Conservation (phyloP, 2,329 filamentous ascomycete species). For the Xylariaceae sp. region DNA sequence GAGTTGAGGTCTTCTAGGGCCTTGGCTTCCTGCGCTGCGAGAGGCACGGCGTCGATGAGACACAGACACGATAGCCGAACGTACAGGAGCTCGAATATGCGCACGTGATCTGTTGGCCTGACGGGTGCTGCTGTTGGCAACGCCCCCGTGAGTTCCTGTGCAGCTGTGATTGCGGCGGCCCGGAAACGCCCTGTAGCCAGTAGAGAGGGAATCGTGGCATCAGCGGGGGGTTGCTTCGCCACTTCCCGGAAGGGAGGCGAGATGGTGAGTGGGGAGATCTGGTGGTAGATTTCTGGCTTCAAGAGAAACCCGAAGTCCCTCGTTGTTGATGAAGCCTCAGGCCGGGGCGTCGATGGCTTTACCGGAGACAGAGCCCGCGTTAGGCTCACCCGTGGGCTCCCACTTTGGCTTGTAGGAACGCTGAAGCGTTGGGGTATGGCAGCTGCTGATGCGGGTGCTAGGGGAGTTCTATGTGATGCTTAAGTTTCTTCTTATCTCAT, state of each 20-base stretch:
- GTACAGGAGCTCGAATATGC: constrained; percentile 75
- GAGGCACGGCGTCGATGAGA: constrained; percentile 66
- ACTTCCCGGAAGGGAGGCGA: constrained; percentile 66
- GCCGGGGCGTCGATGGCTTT: constrained; percentile 13
- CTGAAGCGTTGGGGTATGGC: constrained; percentile 27
- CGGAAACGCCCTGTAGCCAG: constrained; percentile 73
- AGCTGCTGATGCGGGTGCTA: constrained; percentile 24
- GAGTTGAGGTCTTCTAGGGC: constrained; percentile 59
- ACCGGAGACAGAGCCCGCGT: constrained; percentile 23
- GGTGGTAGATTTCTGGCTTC: constrained; percentile 77
- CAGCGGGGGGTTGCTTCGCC: constrained; percentile 56
- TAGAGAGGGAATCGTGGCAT: constrained; percentile 63
- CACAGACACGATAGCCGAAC: constrained; percentile 77
- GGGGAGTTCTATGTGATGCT: constrained; percentile 21
- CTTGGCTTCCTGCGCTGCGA: constrained; percentile 65
- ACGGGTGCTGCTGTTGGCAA: constrained; percentile 37
- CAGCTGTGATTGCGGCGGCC: constrained; percentile 66
- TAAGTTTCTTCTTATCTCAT: constrained; percentile 7
- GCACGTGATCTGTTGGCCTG: constrained; percentile 53
- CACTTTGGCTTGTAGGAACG: constrained; percentile 19
- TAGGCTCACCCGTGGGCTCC: constrained; percentile 26
- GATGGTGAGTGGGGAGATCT: constrained; percentile 60
- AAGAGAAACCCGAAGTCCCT: constrained; percentile 80
- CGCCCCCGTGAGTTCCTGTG: constrained; percentile 53
- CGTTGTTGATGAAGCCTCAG: constrained; percentile 34